Evolutionary conservation across 805 yeast genomes (phyloP).

Genomic region (Brettanomyces sp.): DNA sequence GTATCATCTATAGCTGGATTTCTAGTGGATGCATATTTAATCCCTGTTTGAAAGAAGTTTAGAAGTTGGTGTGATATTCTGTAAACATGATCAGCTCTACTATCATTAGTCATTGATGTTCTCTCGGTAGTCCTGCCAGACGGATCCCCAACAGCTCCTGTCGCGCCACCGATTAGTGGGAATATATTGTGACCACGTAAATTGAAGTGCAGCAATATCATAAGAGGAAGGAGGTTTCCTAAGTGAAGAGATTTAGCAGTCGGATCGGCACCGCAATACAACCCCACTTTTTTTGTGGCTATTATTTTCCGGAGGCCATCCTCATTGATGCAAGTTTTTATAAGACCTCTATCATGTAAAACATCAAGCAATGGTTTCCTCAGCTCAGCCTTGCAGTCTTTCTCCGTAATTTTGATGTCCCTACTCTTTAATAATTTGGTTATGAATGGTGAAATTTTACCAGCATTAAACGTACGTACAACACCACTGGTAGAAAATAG

Average conservation of each 20-base stretch:
- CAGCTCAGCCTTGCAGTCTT: conserved; percentile 22
- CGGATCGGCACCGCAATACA: conserved; percentile 96
- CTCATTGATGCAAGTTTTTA: conserved; percentile 32
- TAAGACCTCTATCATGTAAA: conserved; percentile 36
- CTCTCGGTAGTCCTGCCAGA: conserved; percentile 84
- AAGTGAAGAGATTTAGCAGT: conserved; percentile 83
- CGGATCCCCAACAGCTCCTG: conserved; percentile 95
- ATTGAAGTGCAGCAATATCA: conserved; percentile 76
- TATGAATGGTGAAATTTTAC: conserved; percentile 12
- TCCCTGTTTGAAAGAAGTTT: conserved; percentile 52
- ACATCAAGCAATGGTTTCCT: conserved; percentile 31
- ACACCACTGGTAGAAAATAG: neutral
- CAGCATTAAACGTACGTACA: neutral
- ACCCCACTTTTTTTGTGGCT: conserved; percentile 32
- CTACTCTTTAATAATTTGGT: conserved; percentile 10
- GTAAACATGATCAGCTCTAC: conserved; percentile 46
- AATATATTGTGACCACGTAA: conserved; percentile 79
- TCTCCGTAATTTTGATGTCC: conserved; percentile 11
- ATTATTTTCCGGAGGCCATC: conserved; percentile 16
- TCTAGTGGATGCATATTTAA: conserved; percentile 49
- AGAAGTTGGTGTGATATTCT: conserved; percentile 55
- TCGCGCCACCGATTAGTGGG: conserved; percentile 88
- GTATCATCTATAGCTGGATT: conserved; percentile 14
- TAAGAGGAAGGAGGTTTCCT: conserved; percentile 82
- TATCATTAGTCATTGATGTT: conserved; percentile 39